These are phyloP conservation scores for Pythium myriotylum DNA, from an alignment of 352 stramenopile genomes.

Conservation along the genomic window DNA sequence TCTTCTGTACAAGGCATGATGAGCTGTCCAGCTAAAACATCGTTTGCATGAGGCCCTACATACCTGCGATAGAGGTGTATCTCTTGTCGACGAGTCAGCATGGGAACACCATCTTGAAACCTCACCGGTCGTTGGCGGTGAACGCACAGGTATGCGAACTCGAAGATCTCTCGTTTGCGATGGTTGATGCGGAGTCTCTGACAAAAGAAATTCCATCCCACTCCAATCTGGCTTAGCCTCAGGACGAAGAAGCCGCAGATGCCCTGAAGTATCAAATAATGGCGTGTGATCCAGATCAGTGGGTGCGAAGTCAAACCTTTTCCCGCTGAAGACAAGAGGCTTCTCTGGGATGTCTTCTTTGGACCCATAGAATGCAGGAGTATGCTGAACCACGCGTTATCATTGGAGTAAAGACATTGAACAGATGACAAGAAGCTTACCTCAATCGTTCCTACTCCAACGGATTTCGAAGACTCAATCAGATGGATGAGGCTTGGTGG, in stretches of 20 bases:
- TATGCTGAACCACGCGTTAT: slow-evolving; percentile 34
- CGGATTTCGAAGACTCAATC: slow-evolving; percentile 39
- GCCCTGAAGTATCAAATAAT: slow-evolving; percentile 49
- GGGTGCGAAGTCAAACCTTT: slow-evolving; percentile 64
- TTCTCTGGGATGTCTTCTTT: slow-evolving; percentile 67
- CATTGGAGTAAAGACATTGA: background rate
- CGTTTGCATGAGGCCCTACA: background rate
- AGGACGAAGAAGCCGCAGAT: background rate
- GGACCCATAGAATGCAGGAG: slow-evolving; percentile 57
- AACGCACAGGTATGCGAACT: slow-evolving; percentile 14
- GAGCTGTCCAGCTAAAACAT: too few relatives aligned
- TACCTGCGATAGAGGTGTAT: slow-evolving; percentile 14
- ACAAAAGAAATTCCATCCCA: slow-evolving; percentile 5
- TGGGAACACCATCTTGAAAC: slow-evolving; percentile 14
- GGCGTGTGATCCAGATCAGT: slow-evolving; percentile 37
- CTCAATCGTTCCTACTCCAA: slow-evolving; percentile 54
- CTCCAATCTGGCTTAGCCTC: background rate
- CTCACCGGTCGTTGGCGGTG: slow-evolving; percentile 10
- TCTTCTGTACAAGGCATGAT: background rate
- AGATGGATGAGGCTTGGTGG: slow-evolving; percentile 53
- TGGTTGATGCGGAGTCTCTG: background rate
- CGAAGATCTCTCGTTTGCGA: slow-evolving; percentile 2
- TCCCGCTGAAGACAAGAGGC: slow-evolving; percentile 71
- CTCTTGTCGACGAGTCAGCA: background rate
- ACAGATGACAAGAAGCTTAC: slow-evolving; percentile 17